Base-by-base conservation (phyloP, 1,139 yeast species). In the Yamadazyma atlantica region DNA sequence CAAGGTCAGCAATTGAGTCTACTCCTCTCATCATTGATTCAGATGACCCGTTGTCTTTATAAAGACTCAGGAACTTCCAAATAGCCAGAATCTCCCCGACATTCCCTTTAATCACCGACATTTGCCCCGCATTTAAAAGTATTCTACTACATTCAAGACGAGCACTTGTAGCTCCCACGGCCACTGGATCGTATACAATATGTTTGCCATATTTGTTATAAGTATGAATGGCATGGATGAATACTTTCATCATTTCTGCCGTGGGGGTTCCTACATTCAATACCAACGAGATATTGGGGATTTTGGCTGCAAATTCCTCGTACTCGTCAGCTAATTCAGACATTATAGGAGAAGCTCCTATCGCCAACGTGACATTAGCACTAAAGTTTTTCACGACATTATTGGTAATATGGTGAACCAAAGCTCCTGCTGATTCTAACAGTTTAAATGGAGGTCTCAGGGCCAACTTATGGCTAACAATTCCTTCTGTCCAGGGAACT, bases 281-380 rank as follows among this genome's bases (percentile, higher is more conserved):
- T 10, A 88, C 72, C 25, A 88, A 63, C 0, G 82, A 75, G 2
- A 78, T 60, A 34, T 72, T 60, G 6, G 84, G 78, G n/a, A 59
- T 48, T 6, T 72, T 63, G 0, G 60, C 42, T 0, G 94, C 79
- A 43, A 90, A 70, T 23, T 85, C 94, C 9, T 59, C 74, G 50
- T 74, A 88, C 55, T 90, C 97, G 1, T 68, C 75, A 0, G 69
- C 50, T 33, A 82, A 69, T 51, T 87, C 95, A n/a, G 95, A 83
- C 97, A 90, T 90, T 17, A 87, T 81, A 2, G 97, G 97, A 2
- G 95, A 82, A 0, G 85, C 94, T 2, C 96, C 95, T 18, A 83
- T 63, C 0, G 97, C 89, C 38, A 90, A 64, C 0, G 94, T 80
- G n/a, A 87, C 85, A 53, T 90, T 89, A 22, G 97, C 97, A 45